A percentile compares a stretch with the other conserved stretches of the same genome.
Evolutionary conservation across 2,329 filamentous ascomycete genomes (phyloP).

Genomic region (Trichoderma atrobrunneum): DNA sequence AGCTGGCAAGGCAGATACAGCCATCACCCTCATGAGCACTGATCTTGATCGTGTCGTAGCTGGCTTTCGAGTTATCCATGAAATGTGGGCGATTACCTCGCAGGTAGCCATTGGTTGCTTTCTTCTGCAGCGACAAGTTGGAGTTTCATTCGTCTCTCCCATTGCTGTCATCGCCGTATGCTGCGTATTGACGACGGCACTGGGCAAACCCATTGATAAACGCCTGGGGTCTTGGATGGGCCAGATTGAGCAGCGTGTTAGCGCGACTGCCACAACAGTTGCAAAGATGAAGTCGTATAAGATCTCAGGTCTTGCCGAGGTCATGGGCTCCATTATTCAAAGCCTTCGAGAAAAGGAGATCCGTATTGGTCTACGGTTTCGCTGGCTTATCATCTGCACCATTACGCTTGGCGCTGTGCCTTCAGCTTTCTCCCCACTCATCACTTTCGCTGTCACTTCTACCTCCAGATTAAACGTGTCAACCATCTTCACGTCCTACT

Average conservation of each 20-base stretch:
- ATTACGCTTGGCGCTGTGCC: not conserved
- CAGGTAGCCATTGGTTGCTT: conserved; percentile 19
- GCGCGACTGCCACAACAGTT: conserved; percentile 20
- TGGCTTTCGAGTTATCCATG: not conserved
- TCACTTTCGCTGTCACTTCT: too few species aligned
- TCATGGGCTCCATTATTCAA: not conserved
- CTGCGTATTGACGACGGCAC: conserved; percentile 13
- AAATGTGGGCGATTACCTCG: not conserved
- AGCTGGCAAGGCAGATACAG: conserved; percentile 21
- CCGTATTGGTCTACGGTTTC: conserved; percentile 5
- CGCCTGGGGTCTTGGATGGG: conserved; percentile 32
- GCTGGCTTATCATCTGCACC: not conserved
- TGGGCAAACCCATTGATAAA: not conserved
- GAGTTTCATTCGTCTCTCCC: conserved; percentile 20
- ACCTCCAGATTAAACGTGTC: too few species aligned
- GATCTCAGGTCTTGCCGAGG: conserved; percentile 10
- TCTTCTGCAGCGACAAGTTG: conserved; percentile 20
- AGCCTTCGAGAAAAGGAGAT: conserved; percentile 11
- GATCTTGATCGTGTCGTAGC: not conserved
- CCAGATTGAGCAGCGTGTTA: conserved; percentile 29
- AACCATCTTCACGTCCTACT: not conserved
- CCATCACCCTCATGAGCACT: conserved; percentile 6
- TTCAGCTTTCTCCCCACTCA: not conserved
- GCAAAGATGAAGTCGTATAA: conserved; percentile 12
- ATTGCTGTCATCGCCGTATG: conserved; percentile 12